These are phyloP conservation scores for Crucihimalaya himalaica DNA, from an alignment of 345 rosid species.

Conservation along the genomic window DNA sequence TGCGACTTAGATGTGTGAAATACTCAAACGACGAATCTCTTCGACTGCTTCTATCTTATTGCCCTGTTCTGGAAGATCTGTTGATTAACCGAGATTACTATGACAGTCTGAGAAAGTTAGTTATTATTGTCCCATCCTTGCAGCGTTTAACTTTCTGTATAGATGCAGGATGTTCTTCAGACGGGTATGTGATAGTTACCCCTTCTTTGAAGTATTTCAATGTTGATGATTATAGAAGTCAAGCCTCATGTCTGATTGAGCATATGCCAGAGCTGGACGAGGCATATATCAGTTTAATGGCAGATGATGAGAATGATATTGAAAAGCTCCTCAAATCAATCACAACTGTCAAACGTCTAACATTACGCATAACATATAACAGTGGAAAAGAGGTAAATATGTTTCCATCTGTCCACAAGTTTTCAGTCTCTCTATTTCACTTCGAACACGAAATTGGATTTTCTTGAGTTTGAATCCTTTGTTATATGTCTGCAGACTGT, in stretches of 20 bases:
- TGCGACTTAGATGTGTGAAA: neutral
- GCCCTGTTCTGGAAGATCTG: neutral
- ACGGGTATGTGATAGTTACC: neutral
- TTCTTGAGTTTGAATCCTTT: too few species aligned
- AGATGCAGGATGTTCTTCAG: fast-evolving
- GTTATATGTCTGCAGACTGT: neutral
- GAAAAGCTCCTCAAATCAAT: neutral
- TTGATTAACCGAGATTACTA: neutral
- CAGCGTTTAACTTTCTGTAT: neutral
- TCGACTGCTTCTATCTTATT: neutral
- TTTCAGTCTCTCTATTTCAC: neutral
- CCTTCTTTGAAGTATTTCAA: neutral
- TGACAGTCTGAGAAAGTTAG: neutral
- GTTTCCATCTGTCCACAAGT: too few species aligned
- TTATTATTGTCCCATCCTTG: neutral
- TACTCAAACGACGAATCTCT: neutral
- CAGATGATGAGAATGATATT: neutral
- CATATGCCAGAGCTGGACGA: neutral
- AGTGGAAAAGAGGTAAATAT: neutral
- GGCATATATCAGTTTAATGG: neutral
- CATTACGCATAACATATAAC: neutral
- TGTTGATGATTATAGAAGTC: neutral
- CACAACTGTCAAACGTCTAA: neutral
- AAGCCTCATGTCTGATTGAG: neutral
- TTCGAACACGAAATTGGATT: neutral